Evolutionary conservation across 1,284 basidiomycete species (phyloP).

Genomic region (Mycena sp.): DNA sequence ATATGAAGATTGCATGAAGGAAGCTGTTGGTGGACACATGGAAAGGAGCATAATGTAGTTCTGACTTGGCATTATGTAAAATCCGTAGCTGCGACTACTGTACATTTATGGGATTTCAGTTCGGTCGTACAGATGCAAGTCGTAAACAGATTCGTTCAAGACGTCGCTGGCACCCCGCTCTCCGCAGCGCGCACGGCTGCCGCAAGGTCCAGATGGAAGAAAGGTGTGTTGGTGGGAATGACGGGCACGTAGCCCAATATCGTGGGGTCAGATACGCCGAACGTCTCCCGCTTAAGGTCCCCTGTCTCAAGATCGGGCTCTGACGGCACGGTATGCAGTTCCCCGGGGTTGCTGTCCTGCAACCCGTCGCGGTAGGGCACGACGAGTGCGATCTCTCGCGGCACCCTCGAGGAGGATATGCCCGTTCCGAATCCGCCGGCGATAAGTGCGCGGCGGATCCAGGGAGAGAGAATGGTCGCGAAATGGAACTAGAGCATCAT

Average conservation of each 20-base stretch:
- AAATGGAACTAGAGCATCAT: slow-evolving; percentile 78
- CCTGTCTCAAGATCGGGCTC: neutral
- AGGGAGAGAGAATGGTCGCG: slow-evolving; percentile 88
- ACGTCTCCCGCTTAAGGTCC: too few species aligned
- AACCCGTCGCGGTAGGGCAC: slow-evolving; percentile 66
- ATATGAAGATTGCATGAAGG: slow-evolving; percentile 28
- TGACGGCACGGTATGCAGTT: slow-evolving; percentile 7
- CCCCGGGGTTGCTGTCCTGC: slow-evolving; percentile 33
- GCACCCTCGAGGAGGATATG: slow-evolving; percentile 49
- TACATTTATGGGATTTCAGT: too few species aligned
- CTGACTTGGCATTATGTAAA: too few species aligned
- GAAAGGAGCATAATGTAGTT: too few species aligned
- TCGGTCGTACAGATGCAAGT: too few species aligned
- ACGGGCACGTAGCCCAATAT: slow-evolving; percentile 47
- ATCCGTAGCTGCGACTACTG: too few species aligned
- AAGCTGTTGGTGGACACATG: too few species aligned
- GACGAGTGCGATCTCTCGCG: slow-evolving; percentile 78
- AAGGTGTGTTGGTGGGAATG: slow-evolving; percentile 72
- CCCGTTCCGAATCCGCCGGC: slow-evolving; percentile 89
- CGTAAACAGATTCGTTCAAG: too few species aligned
- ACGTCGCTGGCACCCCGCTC: too few species aligned
- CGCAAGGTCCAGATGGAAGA: slow-evolving; percentile 88
- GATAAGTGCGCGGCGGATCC: slow-evolving; percentile 91
- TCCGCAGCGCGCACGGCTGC: slow-evolving; percentile 81
- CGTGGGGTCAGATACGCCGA: slow-evolving; percentile 18